These are phyloP conservation scores for Lasiosphaeriaceae sp. DNA, from an alignment of 495 filamentous ascomycete genomes.

Conservation along the genomic window DNA sequence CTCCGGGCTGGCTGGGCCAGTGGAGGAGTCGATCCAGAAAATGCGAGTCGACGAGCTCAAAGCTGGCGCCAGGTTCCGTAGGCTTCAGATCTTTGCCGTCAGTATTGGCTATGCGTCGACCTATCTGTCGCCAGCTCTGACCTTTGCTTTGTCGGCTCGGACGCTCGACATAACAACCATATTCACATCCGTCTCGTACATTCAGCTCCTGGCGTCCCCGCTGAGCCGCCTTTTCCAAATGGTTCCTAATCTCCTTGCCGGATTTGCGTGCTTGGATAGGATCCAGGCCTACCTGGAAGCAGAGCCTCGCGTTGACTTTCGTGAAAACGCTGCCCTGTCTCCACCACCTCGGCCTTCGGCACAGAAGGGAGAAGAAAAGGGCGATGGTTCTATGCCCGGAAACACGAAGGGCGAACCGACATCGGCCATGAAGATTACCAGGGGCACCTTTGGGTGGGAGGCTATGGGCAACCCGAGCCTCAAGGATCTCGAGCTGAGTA, in stretches of 20 bases:
- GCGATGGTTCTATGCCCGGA: background rate
- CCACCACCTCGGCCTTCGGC: background rate
- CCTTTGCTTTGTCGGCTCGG: constrained; percentile 38
- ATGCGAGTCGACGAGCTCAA: constrained; percentile 41
- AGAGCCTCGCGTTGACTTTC: constrained; percentile 19
- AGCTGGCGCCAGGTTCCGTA: constrained; percentile 30
- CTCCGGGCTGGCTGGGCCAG: constrained; percentile 32
- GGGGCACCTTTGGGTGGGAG: constrained; percentile 41
- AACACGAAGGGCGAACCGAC: background rate
- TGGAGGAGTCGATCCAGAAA: constrained; percentile 35
- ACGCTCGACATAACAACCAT: constrained; percentile 48
- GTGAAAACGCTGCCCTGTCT: background rate
- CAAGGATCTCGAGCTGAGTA: constrained; percentile 30
- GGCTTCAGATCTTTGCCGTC: constrained; percentile 12
- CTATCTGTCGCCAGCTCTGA: constrained; percentile 39
- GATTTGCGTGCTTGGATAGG: constrained; percentile 54
- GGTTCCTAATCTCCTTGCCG: constrained; percentile 48
- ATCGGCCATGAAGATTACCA: constrained; percentile 6
- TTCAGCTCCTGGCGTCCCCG: constrained; percentile 55
- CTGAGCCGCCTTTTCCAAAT: constrained; percentile 54
- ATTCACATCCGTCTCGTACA: constrained; percentile 62
- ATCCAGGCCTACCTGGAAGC: constrained; percentile 41
- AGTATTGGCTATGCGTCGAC: constrained; percentile 47
- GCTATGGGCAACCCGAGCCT: constrained; percentile 28
- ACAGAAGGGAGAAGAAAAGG: constrained; percentile 12